phyloP scores from a whole-genome alignment of 2,329 filamentous ascomycete species.

The Aspergillus quadricinctus region DNA sequence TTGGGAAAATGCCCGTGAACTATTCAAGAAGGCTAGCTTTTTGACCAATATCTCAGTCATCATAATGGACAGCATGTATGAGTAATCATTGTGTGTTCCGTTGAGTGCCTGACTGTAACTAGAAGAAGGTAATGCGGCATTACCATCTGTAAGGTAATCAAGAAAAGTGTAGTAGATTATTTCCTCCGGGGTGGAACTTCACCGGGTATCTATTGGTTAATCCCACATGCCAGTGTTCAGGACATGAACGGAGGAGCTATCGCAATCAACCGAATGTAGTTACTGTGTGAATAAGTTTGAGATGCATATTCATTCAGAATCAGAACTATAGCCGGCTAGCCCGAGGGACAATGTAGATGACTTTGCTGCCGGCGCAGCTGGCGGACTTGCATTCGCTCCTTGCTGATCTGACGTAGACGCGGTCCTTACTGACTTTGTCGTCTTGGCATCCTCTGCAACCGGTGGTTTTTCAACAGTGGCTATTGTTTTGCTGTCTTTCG shows the following conservation, averaged over 20 bases:
- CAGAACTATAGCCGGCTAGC: conserved; percentile 37
- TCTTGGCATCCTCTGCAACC: not conserved
- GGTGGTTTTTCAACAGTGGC: not conserved
- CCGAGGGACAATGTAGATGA: conserved; percentile 26
- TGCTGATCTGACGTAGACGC: not conserved
- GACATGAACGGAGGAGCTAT: not conserved
- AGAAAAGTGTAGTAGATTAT: not conserved
- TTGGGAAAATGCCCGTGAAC: not conserved
- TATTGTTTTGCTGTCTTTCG: not conserved
- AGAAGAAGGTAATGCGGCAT: not conserved
- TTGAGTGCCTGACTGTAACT: not conserved
- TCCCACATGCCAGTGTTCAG: not conserved
- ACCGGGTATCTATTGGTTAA: not conserved
- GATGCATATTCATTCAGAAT: conserved; percentile 31
- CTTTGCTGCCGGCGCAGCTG: conserved; percentile 15
- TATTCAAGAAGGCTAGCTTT: not conserved
- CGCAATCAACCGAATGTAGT: not conserved
- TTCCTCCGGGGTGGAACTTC: not conserved
- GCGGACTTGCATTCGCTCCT: not conserved
- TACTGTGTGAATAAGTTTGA: not conserved
- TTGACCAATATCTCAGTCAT: not conserved
- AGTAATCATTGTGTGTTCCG: not conserved
- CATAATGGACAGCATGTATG: not conserved
- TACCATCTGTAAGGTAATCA: not conserved
- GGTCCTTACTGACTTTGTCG: no score